These are phyloP conservation scores for Syzygium jambos DNA, from an alignment of 345 rosid species.

Conservation along the genomic window DNA sequence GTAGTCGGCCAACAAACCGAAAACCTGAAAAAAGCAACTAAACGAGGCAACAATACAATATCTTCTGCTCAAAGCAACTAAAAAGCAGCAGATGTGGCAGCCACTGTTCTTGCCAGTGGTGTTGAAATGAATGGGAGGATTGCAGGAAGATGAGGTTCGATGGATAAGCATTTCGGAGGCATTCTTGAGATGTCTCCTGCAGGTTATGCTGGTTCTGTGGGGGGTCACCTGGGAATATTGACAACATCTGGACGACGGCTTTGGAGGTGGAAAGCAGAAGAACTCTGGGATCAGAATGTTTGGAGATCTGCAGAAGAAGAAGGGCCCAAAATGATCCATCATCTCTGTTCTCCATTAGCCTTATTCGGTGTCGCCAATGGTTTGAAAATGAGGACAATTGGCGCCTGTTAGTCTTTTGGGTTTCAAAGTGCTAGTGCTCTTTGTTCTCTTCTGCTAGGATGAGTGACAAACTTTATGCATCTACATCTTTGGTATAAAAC, in stretches of 20 bases:
- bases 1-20: constrained; percentile 39
- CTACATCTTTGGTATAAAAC: background rate
- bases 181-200: constrained; percentile 32
- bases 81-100: constrained; percentile 96
- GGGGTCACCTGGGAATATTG: constrained; percentile 48
- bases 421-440: background rate
- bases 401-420: background rate
- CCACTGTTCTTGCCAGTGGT: constrained; percentile 70
- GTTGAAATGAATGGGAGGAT: no score
- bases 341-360: background rate
- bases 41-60: constrained; percentile 25
- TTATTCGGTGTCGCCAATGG: background rate
- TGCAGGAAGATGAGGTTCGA: constrained; percentile 57
- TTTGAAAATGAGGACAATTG: background rate
- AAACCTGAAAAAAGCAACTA: constrained; percentile 36
- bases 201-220: constrained; percentile 38
- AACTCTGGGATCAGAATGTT: constrained; percentile 73
- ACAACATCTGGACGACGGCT: constrained; percentile 48
- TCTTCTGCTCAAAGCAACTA: constrained; percentile 29
- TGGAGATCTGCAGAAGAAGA: constrained; percentile 85
- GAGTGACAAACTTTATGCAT: background rate
- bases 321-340: constrained; percentile 46
- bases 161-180: constrained; percentile 63
- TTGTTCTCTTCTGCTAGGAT: background rate
- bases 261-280: constrained; percentile 62